Evolutionary conservation across 1,139 yeast species (phyloP), one percentile per base, ranked within the genome.

Genomic region (Protomyces inundatus): DNA sequence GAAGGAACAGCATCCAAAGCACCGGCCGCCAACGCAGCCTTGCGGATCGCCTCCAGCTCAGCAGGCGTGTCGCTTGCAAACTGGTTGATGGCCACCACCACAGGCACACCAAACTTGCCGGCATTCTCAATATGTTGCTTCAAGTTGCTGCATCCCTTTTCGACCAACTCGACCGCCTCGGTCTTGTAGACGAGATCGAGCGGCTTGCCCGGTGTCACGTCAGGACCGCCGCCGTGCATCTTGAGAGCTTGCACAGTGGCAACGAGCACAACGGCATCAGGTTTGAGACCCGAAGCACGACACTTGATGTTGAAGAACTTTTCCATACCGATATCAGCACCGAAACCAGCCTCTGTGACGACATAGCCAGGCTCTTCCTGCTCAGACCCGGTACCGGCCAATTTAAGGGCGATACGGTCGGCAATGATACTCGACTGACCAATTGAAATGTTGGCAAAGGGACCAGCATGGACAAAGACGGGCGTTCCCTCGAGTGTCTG

Each of bases 311-410:
- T 91, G 77, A 91, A 84, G 80, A 93, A 93, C 76, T 98, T 84
- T 79, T 93, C 98, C 74, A 98, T 98, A 74, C 98, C 98, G 97
- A 93, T 93, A 64, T 98, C 93, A 82, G 93, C 91, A 77, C 93
- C 98, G 80, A 93, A 93, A 67, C 98, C 98, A 45, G 98, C 98
- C 77, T 91, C 98, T 60, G 98, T 91, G 65, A 91, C 91, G 67
- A 91, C 98, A 74, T 86, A 91, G 70, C 98, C 98, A 70, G 87
- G 84, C 74, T 86, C 84, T 73, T 82, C 82, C 68, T 81, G 83
- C 66, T 80, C 77, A 73, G 81, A 74, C 68, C 81, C 82, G 50
- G 84, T 86, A 76, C 97, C 96, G 54, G 95, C 91, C 70, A 93
- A 83, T 78, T 93, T 91, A 74, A 93, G 83, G 4, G 97, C 98